Percentiles rank a stretch among this genome's conserved stretches.
Evolutionary conservation across 371 early-diverging fungal species (phyloP).

Genomic region (Mortierella sp.): DNA sequence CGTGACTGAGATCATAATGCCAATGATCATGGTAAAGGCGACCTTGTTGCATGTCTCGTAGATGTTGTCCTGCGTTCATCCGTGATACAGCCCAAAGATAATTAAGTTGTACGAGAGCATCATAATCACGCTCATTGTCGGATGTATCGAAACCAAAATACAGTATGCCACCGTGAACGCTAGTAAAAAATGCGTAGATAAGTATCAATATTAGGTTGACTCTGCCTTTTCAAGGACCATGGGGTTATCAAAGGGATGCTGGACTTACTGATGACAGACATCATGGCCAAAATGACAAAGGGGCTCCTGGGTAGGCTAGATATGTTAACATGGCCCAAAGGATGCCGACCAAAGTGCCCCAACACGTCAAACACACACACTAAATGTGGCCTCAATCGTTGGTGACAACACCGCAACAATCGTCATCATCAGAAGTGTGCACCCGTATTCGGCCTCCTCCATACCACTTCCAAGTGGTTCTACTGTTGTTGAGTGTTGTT

Average conservation of each 20-base stretch:
- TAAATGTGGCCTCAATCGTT: conserved; percentile 70
- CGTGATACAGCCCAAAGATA: conserved; percentile 41
- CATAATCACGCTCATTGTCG: conserved; percentile 48
- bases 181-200: conserved; percentile 3
- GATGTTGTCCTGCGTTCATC: conserved; percentile 30
- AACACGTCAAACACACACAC: conserved; percentile 68
- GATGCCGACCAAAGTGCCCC: conserved; percentile 68
- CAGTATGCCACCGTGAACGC: conserved; percentile 53
- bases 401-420: conserved; percentile 74
- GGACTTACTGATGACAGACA: conserved; percentile 63
- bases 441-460: conserved; percentile 43
- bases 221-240: not conserved
- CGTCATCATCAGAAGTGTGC: conserved; percentile 59
- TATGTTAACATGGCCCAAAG: conserved; percentile 67
- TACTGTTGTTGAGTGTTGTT: conserved; percentile 14
- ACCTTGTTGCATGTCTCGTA: conserved; percentile 59
- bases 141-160: conserved; percentile 35
- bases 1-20: conserved; percentile 64
- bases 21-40: conserved; percentile 66
- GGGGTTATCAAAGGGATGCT: not conserved
- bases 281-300: conserved; percentile 67
- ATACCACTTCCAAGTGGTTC: conserved; percentile 19
- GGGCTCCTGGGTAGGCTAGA: conserved; percentile 63
- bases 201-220: not conserved
- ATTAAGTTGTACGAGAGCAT: conserved; percentile 45